Evolutionary conservation across 495 filamentous ascomycete species (phyloP).

Genomic region (Aspergillus ostianus): DNA sequence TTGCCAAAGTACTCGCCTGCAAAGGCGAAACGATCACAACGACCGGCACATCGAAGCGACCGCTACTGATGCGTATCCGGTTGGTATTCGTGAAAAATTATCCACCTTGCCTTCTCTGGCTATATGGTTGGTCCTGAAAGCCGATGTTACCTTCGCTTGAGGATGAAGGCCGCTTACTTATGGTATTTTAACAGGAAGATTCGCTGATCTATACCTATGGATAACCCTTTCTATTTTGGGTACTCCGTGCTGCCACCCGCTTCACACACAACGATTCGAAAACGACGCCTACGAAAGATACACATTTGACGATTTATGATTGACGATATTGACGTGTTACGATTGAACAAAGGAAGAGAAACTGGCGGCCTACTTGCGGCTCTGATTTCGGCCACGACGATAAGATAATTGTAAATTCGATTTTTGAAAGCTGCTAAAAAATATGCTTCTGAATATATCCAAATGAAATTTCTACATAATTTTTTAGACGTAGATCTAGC

Average conservation of each 20-base stretch:
- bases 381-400: neutral
- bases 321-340: constrained; percentile 5
- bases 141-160: neutral
- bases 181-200: neutral
- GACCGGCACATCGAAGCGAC: neutral
- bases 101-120: neutral
- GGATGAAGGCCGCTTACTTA: neutral
- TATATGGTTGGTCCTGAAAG: neutral
- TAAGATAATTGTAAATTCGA: neutral
- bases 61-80: neutral
- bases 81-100: neutral
- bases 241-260: neutral
- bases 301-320: constrained; percentile 6
- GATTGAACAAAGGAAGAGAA: neutral
- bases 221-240: neutral
- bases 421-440: neutral
- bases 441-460: neutral
- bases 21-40: constrained; percentile 10
- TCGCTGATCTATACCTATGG: neutral
- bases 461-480: neutral
- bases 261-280: neutral
- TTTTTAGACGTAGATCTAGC: constrained; percentile 19
- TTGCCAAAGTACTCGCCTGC: constrained; percentile 24
- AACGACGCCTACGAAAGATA: neutral
- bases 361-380: neutral